phyloP scores from a whole-genome alignment of 106 monocot genomes.

The Dioscorea dumetorum region DNA sequence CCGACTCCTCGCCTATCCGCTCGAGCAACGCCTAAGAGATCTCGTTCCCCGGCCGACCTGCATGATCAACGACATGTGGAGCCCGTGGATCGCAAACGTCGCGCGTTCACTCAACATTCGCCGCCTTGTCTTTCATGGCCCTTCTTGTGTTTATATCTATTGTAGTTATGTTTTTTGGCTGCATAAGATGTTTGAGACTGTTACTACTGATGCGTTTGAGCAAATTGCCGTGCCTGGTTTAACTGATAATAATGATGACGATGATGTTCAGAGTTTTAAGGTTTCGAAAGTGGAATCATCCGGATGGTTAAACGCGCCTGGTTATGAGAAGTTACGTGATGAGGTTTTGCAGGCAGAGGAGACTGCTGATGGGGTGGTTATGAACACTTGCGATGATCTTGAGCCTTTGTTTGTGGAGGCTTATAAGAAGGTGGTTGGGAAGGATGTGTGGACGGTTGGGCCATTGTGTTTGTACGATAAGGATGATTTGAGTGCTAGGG shows the following conservation, averaged over 20 bases:
- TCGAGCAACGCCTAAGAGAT: conserved; percentile 10
- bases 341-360: conserved; percentile 9
- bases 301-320: not conserved
- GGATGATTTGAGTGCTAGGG: conserved; percentile 8
- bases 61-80: conserved; percentile 36
- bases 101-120: conserved; percentile 25
- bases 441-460: conserved; percentile 49
- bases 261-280: conserved; percentile 8
- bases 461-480: conserved; percentile 32
- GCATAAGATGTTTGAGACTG: conserved; percentile 9
- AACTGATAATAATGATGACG: conserved; percentile 4
- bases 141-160: conserved; percentile 25
- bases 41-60: conserved; percentile 14
- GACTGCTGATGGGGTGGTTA: conserved; percentile 34
- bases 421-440: conserved; percentile 26
- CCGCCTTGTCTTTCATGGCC: conserved; percentile 31
- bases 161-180: conserved; percentile 1
- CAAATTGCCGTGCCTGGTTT: conserved; percentile 30
- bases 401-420: conserved; percentile 27
- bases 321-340: not conserved
- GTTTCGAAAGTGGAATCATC: conserved; percentile 18
- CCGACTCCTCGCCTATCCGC: conserved; percentile 14
- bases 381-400: conserved; percentile 55
- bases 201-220: conserved; percentile 14
- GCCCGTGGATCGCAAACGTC: conserved; percentile 24